phyloP scores from a whole-genome alignment of 257 asterid species.

The Pogostemon cablin region DNA sequence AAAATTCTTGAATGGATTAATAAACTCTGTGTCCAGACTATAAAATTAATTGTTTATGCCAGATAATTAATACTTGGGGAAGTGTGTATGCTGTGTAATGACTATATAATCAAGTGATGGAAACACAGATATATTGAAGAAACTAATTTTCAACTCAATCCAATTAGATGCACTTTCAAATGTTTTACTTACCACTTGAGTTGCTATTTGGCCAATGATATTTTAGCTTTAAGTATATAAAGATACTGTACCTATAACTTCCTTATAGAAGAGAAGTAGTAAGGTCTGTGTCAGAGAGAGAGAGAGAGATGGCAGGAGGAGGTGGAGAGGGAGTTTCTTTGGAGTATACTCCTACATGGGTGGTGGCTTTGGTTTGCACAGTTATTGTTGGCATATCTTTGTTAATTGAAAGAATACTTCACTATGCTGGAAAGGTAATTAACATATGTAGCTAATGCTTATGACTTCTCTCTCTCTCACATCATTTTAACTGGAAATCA shows the following conservation, averaged over 20 bases:
- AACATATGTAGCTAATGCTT: too few species aligned
- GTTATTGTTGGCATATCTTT: constrained; percentile 66
- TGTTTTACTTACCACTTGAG: not conserved
- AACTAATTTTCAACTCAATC: not conserved
- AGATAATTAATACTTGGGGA: not conserved
- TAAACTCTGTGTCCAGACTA: not conserved
- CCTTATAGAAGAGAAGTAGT: constrained; percentile 6
- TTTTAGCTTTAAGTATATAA: not conserved
- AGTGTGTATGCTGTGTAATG: not conserved
- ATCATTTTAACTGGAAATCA: too few species aligned
- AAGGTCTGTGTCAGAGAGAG: constrained; percentile 4
- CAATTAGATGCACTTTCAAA: not conserved
- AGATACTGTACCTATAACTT: not conserved
- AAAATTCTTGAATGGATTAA: not conserved
- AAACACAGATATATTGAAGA: too few species aligned
- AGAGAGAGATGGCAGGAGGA: constrained; percentile 40
- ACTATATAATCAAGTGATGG: not conserved
- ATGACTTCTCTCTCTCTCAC: too few species aligned
- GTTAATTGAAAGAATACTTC: constrained; percentile 55
- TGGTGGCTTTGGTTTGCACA: constrained; percentile 65
- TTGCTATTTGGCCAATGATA: constrained; percentile 21
- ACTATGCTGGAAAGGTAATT: constrained; percentile 59
- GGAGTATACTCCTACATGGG: constrained; percentile 78
- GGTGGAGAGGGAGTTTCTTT: constrained; percentile 46
- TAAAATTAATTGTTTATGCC: constrained; percentile 1